Percentiles rank a stretch among this genome's conserved stretches.
phyloP scores from a whole-genome alignment of 768 basidiomycete genomes.

The Obba rivulosa region DNA sequence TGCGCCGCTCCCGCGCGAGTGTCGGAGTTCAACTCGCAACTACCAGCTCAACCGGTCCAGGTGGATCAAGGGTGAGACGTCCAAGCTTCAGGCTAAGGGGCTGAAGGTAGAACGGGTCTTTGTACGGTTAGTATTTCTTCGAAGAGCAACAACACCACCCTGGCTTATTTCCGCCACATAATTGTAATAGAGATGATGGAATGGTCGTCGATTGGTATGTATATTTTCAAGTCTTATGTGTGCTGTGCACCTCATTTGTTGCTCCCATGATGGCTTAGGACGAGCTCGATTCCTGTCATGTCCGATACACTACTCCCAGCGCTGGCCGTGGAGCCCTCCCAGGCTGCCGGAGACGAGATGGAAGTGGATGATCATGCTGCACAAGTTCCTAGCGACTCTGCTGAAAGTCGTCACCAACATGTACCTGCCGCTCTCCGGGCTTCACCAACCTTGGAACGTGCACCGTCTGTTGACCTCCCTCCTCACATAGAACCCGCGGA shows the following conservation, averaged over 20 bases:
- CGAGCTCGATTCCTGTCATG: conserved; percentile 12
- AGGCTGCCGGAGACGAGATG: neutral
- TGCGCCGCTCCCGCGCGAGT: conserved; percentile 13
- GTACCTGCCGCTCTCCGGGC: too few relatives aligned
- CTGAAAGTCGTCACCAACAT: neutral
- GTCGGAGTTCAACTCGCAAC: neutral
- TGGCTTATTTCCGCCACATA: neutral
- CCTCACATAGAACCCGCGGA: too few relatives aligned
- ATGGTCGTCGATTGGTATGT: conserved; percentile 20
- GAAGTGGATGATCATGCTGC: too few relatives aligned
- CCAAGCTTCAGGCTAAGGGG: conserved; percentile 7
- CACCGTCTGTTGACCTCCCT: too few relatives aligned
- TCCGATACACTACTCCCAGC: conserved; percentile 15
- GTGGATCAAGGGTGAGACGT: conserved; percentile 6
- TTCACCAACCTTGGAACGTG: too few relatives aligned
- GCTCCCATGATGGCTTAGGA: conserved; percentile 4
- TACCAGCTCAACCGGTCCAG: conserved; percentile 8
- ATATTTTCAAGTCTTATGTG: neutral
- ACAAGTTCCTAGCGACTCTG: too few relatives aligned
- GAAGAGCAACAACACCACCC: too few relatives aligned
- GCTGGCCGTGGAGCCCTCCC: neutral
- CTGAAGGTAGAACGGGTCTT: conserved; percentile 7
- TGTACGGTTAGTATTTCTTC: conserved; percentile 6
- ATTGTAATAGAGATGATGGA: conserved; percentile 14
- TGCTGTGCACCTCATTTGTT: too few relatives aligned